These are phyloP conservation scores for Diaporthe citriasiana DNA, from an alignment of 2,329 filamentous ascomycete genomes.

Conservation along the genomic window DNA sequence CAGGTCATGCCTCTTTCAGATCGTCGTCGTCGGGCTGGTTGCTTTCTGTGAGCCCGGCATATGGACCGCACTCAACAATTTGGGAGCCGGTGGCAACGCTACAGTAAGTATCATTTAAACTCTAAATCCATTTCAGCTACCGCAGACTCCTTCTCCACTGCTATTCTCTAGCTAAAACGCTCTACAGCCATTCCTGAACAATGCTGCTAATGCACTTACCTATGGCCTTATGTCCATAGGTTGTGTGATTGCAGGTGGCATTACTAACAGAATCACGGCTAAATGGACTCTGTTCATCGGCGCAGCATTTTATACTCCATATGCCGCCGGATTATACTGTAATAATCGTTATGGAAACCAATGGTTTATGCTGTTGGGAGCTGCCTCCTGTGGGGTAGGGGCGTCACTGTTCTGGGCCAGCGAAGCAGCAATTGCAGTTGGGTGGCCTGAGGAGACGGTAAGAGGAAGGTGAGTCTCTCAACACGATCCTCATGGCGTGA, in stretches of 20 bases:
- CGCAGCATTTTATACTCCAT: constrained; percentile 66
- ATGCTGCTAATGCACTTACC: constrained; percentile 38
- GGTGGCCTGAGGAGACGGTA: constrained; percentile 74
- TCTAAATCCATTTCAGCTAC: no score
- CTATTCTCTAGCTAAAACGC: background rate
- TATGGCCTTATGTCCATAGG: constrained; percentile 34
- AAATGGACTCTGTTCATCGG: constrained; percentile 32
- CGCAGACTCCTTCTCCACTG: no score
- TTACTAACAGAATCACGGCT: constrained; percentile 26
- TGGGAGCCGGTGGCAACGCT: constrained; percentile 38
- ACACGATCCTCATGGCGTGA: no score
- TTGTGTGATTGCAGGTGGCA: constrained; percentile 26
- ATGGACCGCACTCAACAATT: constrained; percentile 38
- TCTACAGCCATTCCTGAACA: constrained; percentile 30
- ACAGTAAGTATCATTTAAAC: constrained; percentile 6
- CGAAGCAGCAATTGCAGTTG: constrained; percentile 75
- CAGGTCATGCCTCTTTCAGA: constrained; percentile 39
- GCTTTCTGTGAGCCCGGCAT: constrained; percentile 38
- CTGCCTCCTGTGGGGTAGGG: constrained; percentile 72
- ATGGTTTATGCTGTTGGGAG: constrained; percentile 75
- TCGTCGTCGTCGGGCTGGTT: constrained; percentile 37
- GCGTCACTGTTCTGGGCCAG: constrained; percentile 79
- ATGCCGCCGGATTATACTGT: constrained; percentile 73
- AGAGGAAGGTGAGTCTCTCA: constrained; percentile 57
- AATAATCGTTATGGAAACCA: constrained; percentile 74